Conservation (phyloP, 768 basidiomycete species). For the Xerocomellus amylosporus region DNA sequence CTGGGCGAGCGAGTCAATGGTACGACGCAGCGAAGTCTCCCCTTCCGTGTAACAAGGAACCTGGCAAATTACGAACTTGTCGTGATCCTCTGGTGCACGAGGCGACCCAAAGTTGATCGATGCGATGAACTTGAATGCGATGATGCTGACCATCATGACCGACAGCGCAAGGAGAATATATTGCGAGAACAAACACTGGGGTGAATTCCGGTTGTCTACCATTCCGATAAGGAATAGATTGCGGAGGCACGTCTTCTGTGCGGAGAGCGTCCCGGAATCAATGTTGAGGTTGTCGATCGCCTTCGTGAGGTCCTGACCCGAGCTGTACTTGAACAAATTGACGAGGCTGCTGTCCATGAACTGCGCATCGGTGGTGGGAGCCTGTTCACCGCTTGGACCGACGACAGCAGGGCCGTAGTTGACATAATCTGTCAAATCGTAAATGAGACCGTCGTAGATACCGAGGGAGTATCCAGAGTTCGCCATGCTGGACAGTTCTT, state of each 20-base stretch:
- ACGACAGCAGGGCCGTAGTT: slow-evolving; percentile 57
- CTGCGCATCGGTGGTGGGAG: slow-evolving; percentile 42
- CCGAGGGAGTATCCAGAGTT: slow-evolving; percentile 61
- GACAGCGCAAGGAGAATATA: slow-evolving; percentile 90
- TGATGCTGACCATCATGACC: slow-evolving; percentile 88
- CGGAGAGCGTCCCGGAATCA: slow-evolving; percentile 53
- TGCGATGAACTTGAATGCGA: slow-evolving; percentile 94
- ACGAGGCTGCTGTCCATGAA: slow-evolving; percentile 76
- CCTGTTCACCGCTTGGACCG: slow-evolving; percentile 48
- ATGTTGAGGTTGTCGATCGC: slow-evolving; percentile 60
- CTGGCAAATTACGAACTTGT: slow-evolving; percentile 97
- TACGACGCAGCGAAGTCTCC: slow-evolving; percentile 75
- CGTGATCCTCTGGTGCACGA: slow-evolving; percentile 89
- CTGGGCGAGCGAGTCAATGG: slow-evolving; percentile 91
- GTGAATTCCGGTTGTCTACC: slow-evolving; percentile 87
- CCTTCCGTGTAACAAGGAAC: slow-evolving; percentile 99
- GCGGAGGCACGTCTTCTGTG: slow-evolving; percentile 85
- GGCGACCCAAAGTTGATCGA: slow-evolving; percentile 79
- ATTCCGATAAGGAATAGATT: slow-evolving; percentile 92
- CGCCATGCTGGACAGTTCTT: slow-evolving; percentile 71
- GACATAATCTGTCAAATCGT: slow-evolving; percentile 84
- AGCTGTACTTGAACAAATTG: slow-evolving; percentile 69
- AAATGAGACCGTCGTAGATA: slow-evolving; percentile 85
- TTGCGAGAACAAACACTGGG: slow-evolving; percentile 87
- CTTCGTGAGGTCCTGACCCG: slow-evolving; percentile 83